phyloP scores from a whole-genome alignment of 116 monocot genomes.

The Dioscorea cayenensis region DNA sequence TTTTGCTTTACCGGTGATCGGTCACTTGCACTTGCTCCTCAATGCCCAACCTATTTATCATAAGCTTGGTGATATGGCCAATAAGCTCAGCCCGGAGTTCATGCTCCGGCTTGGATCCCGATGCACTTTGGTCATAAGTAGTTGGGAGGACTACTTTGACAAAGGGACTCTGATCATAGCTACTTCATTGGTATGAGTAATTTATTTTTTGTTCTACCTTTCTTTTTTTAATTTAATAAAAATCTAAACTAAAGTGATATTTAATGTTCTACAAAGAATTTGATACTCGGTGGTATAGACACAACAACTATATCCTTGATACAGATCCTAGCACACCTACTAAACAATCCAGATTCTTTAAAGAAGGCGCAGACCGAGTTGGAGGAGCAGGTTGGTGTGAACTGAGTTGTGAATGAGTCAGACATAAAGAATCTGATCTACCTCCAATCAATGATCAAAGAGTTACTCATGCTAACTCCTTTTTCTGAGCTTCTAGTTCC shows the following conservation, averaged over 20 bases:
- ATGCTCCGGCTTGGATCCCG: conserved; percentile 6
- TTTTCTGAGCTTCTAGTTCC: conserved; percentile 19
- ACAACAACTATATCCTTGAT: conserved; percentile 24
- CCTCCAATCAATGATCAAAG: conserved; percentile 37
- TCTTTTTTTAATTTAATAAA: neutral
- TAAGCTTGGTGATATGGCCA: conserved; percentile 2
- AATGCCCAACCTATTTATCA: neutral
- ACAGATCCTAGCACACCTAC: conserved; percentile 16
- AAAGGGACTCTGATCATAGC: conserved; percentile 24
- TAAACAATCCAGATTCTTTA: conserved; percentile 17
- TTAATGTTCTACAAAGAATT: conserved; percentile 4
- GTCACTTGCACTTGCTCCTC: neutral
- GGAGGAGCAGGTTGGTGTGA: conserved; percentile 18
- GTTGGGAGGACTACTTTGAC: neutral
- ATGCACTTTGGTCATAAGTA: neutral
- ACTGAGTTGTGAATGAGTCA: conserved; percentile 22
- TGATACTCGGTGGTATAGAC: conserved; percentile 30
- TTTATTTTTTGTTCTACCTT: neutral
- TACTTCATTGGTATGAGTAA: conserved; percentile 18
- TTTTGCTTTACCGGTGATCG: neutral
- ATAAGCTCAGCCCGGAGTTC: conserved; percentile 8
- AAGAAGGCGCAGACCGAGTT: conserved; percentile 25
- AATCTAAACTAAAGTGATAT: neutral
- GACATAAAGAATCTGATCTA: conserved; percentile 35
- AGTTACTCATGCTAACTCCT: conserved; percentile 29